Base-by-base conservation (phyloP, 2,329 filamentous ascomycete species). In the Diaporthe sp. region DNA sequence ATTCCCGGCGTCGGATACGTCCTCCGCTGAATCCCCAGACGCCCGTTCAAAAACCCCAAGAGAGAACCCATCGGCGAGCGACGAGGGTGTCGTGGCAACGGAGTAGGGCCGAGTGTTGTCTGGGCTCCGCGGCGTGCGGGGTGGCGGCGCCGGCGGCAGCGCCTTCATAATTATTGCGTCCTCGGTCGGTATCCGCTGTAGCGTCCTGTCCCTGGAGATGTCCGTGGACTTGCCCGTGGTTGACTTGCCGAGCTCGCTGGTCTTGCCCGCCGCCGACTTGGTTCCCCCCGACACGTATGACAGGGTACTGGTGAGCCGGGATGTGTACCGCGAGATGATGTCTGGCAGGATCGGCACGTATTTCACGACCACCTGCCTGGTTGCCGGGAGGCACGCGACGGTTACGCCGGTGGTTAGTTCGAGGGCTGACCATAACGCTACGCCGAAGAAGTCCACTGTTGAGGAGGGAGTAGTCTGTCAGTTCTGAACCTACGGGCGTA, bases 401-500 rank as follows among this genome's bases (percentile, higher is more conserved):
- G 37, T 44, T n/a, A 74, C 72, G 19, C 72, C 72, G 0, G 72
- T 74, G 19, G 72, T 74, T 1, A 74, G 72, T 22, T 74, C 61
- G 49, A 74, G 59, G 25, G 61, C 61, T 57, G 72, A 74, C 72
- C 72, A 74, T 12, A 74, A 4, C 39, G 46, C 59, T 19, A 74
- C n/a, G 61, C 55, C 72, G 39, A 68, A 74, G 25, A 74, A 68
- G 39, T 74, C 72, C 72, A 68, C 72, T 74, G 39, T 58, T 31
- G 2, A 28, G 13, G 9, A 28, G 13, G 10, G 9, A 15, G 10
- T 42, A 6, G 2, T 5, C 22, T 8, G 39, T 74, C 61, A 74
- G 61, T 28, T 12, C 2, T 57, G 31, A 17, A 42, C 4, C 7
- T 34, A 12, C 22, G 1, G 25, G 34, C 5, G 7, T 9, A 13